phyloP scores from a whole-genome alignment of 805 yeast species.

The Candida methanosorbosa region DNA sequence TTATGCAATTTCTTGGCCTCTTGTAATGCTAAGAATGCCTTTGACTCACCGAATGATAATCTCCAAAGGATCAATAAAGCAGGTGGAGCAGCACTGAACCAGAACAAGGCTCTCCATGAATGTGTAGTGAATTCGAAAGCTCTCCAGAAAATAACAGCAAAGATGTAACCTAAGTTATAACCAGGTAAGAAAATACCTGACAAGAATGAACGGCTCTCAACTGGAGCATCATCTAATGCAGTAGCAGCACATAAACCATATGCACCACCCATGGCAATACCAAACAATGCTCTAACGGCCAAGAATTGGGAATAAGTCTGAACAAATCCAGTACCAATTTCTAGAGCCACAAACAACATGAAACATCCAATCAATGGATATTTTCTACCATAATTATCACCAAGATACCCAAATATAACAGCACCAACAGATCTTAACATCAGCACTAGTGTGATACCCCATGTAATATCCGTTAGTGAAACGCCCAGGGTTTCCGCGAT shows the following conservation, averaged over 20 bases:
- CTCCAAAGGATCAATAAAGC: slow-evolving; percentile 52
- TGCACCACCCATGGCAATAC: slow-evolving; percentile 42
- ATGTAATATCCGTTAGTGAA: slow-evolving; percentile 34
- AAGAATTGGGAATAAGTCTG: slow-evolving; percentile 38
- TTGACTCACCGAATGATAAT: slow-evolving; percentile 50
- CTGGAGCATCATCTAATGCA: slow-evolving; percentile 34
- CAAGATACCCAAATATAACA: slow-evolving; percentile 36
- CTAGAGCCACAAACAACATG: slow-evolving; percentile 32
- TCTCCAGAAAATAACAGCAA: slow-evolving; percentile 47
- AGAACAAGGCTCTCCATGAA: slow-evolving; percentile 64
- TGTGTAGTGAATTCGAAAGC: slow-evolving; percentile 43
- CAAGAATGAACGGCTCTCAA: slow-evolving; percentile 36
- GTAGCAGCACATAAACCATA: slow-evolving; percentile 35
- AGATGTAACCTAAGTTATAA: slow-evolving; percentile 49
- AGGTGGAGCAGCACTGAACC: slow-evolving; percentile 69
- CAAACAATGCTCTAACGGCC: slow-evolving; percentile 47
- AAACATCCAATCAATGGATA: slow-evolving; percentile 37
- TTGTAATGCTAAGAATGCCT: slow-evolving; percentile 32
- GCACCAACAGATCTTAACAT: slow-evolving; percentile 54
- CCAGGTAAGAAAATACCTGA: slow-evolving; percentile 66
- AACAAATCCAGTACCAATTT: slow-evolving; percentile 47
- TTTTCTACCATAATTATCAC: slow-evolving; percentile 44
- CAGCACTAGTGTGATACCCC: slow-evolving; percentile 39
- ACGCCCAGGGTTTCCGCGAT: slow-evolving; percentile 32
- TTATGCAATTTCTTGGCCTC: slow-evolving; percentile 14